Conservation (phyloP, 208 protist species). For the Leishmania tropica region DNA sequence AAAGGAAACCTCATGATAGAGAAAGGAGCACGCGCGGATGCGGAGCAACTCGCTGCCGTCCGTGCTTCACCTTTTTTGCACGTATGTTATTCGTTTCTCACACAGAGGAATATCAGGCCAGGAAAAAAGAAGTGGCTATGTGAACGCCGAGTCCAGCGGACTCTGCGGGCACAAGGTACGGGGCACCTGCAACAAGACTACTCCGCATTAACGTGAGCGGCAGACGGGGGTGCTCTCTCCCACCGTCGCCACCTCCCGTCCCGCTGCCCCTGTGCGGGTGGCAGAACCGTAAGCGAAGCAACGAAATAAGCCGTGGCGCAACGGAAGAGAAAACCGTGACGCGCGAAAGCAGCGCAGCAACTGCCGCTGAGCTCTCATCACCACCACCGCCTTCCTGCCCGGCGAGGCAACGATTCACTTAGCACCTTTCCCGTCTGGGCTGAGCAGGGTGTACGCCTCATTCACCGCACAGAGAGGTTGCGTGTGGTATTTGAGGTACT, state of each 20-base stretch:
- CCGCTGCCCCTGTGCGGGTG: neutral
- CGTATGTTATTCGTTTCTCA: neutral
- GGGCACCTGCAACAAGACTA: neutral
- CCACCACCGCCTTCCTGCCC: neutral
- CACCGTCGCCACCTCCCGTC: neutral
- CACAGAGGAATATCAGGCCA: neutral
- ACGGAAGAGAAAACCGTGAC: neutral
- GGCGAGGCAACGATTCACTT: neutral
- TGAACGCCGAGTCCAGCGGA: neutral
- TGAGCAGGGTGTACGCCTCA: neutral
- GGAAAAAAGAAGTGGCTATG: neutral
- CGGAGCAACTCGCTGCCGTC: neutral
- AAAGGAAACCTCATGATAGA: too few relatives aligned
- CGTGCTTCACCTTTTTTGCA: neutral
- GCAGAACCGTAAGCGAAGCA: neutral
- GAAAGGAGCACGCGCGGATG: neutral
- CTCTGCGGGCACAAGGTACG: neutral
- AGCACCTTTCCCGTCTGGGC: neutral
- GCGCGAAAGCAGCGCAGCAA: too few relatives aligned
- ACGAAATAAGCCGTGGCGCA: neutral
- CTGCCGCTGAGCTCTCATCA: neutral
- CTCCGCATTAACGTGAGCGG: neutral
- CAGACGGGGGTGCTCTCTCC: neutral
- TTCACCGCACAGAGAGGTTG: conserved; percentile 32
- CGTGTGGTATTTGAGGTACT: conserved; percentile 80